A percentile compares a stretch with the other conserved stretches of the same genome.
These are phyloP conservation scores for Vaccinium darrowii DNA, from an alignment of 148 eudicot species.

Conservation along the genomic window DNA sequence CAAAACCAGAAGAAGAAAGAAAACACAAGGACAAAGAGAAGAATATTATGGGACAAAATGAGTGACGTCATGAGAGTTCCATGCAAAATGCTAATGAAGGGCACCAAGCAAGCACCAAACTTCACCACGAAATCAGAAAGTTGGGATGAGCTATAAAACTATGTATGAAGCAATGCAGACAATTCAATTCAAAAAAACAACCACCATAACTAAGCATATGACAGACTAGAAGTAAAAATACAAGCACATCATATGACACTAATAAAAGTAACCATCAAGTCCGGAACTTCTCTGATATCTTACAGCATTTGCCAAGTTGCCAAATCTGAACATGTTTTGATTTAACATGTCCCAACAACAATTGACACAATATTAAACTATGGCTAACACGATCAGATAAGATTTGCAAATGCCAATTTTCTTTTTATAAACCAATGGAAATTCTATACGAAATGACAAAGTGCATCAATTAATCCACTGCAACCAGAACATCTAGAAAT, in stretches of 20 bases:
- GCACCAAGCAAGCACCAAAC: background rate
- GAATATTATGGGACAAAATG: slow-evolving; percentile 7
- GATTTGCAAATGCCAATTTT: background rate
- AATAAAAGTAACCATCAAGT: background rate
- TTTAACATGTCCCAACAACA: background rate
- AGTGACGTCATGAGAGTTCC: background rate
- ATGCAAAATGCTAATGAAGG: background rate
- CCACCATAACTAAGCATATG: background rate
- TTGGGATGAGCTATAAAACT: background rate
- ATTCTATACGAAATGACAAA: background rate
- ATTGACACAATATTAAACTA: background rate
- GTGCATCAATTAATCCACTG: background rate
- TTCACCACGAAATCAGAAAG: background rate
- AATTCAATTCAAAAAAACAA: background rate
- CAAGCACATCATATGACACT: background rate
- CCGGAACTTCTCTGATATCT: background rate
- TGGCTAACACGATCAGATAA: background rate
- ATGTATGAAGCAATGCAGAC: background rate
- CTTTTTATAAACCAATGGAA: background rate
- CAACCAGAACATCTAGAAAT: background rate
- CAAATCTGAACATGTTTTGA: background rate
- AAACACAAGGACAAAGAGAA: background rate
- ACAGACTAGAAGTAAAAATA: background rate
- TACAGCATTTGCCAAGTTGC: background rate
- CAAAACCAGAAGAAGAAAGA: background rate